Conservation (phyloP, 176 grass and related monocot genomes). For the Carex kokanica region DNA sequence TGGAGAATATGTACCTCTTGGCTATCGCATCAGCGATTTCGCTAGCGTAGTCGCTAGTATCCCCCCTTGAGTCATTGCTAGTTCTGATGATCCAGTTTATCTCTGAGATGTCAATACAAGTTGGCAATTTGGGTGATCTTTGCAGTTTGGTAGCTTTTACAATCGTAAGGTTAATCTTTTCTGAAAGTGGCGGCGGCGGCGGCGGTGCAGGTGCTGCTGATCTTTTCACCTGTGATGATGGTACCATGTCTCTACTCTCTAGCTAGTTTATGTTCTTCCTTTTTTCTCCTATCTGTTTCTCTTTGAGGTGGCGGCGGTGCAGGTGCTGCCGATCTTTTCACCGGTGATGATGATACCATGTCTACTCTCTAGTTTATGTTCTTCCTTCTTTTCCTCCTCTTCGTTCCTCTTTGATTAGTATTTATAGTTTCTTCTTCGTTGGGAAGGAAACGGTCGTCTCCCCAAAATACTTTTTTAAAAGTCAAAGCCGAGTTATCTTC, state of each 20-base stretch:
- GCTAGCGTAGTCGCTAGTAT: not conserved
- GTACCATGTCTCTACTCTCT: no score
- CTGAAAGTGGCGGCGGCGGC: not conserved
- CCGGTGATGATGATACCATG: not conserved
- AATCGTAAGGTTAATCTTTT: not conserved
- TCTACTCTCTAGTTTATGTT: not conserved
- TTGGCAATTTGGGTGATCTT: slow-evolving; percentile 17
- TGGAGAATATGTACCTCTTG: not conserved
- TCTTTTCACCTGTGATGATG: no score
- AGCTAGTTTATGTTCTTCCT: no score
- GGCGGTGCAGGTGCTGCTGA: no score
- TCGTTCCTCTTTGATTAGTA: not conserved
- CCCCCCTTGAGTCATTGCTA: not conserved
- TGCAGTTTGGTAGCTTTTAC: slow-evolving; percentile 11
- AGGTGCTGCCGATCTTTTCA: not conserved
- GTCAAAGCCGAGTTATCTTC: not conserved
- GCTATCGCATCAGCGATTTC: not conserved
- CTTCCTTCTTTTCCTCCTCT: not conserved
- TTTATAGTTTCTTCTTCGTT: not conserved
- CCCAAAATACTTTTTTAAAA: not conserved
- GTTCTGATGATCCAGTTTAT: not conserved
- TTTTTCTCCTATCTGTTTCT: no score
- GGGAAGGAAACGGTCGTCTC: not conserved
- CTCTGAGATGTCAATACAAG: slow-evolving; percentile 2
- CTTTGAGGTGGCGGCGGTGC: not conserved